Base-by-base conservation (phyloP, 2,329 filamentous ascomycete genomes). In the Microsporum audouinii region DNA sequence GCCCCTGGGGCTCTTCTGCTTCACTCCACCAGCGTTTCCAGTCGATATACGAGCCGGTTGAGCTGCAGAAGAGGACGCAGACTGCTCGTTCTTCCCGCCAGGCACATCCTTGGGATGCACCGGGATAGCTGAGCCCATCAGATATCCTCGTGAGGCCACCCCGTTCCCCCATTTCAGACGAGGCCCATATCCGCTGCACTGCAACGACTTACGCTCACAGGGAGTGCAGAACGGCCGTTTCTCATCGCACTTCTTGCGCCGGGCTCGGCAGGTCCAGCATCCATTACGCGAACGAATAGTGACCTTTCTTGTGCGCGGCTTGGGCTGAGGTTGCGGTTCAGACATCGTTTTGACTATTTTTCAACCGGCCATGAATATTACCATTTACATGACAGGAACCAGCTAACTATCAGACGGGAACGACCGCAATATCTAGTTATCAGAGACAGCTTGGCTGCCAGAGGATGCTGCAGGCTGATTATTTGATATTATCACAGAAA, bases 191-290 rank as follows among this genome's bases (percentile, higher is more conserved):
- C 62, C 62, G 14, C 61, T 60, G 45, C 62, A 63, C 43, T 63
- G 61, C 7, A 63, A 39, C n/a, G 60, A 60, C 41, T 59, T 60
- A 43, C 51, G 59, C 27, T 60, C 39, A 39, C 62, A 63, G 31
- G 61, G 62, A 31, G 47, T 62, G 51, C 62, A 63, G 34, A 60
- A 61, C 7, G 62, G 62, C 12, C 56, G 62, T 39, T 61, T 63
- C 58, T 63, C 62, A 41, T 63, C 62, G 60, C 62, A 63, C 47
- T 63, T 63, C 45, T 63, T 63, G 38, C 61, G 59, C n/a, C 62
- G 57, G 8, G 62, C 58, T 34, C 62, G 62, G 49, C 62, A 63
- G 23, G 62, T 63, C 62, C 62, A 63, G 60, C 62, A 63, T 31
- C 62, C 62, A 38, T 60, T 63, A 36, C 62, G 62, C n/a, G 62